phyloP scores from a whole-genome alignment of 2,329 filamentous ascomycete species.

The Diaporthe sp. region DNA sequence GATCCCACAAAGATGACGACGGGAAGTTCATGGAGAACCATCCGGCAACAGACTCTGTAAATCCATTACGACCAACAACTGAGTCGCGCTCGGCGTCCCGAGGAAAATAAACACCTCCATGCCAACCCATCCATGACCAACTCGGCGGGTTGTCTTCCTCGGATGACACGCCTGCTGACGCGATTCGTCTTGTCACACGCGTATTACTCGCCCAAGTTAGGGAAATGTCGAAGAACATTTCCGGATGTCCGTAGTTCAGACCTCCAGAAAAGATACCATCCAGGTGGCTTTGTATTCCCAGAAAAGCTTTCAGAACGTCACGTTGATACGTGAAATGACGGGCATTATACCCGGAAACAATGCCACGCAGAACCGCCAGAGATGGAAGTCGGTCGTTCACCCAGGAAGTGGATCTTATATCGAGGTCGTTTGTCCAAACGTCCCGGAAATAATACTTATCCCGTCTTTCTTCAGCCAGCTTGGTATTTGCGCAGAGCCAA shows the following conservation, averaged over 20 bases:
- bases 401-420: background rate
- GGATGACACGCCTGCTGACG: background rate
- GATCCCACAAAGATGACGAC: background rate
- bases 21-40: background rate
- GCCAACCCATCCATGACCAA: background rate
- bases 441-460: background rate
- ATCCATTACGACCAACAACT: background rate
- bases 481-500: background rate
- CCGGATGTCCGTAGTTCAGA: background rate
- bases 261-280: background rate
- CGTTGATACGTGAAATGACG: background rate
- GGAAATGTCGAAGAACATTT: background rate
- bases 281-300: background rate
- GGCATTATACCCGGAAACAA: background rate
- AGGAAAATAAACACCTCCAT: background rate
- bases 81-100: background rate
- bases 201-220: background rate
- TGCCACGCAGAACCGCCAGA: accelerated
- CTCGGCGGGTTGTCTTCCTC: background rate
- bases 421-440: background rate
- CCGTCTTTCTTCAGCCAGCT: background rate
- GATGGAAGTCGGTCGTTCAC: background rate
- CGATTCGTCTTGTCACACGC: background rate
- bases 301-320: background rate
- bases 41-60: background rate